Conservation (phyloP, 75 land plant species). For the Picea sitchensis region DNA sequence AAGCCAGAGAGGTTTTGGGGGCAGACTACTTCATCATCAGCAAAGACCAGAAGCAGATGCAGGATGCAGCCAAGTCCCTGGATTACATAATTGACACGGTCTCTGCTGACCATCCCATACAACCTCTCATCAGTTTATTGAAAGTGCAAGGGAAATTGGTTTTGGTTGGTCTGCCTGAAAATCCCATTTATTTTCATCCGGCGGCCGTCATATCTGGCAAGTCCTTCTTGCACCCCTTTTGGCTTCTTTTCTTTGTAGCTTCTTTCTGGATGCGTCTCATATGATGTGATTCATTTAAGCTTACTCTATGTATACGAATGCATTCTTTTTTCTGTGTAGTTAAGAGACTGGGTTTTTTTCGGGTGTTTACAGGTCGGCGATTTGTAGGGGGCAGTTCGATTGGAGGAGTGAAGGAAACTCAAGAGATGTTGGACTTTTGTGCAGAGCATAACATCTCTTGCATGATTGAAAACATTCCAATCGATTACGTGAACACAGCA, state of each 20-base stretch:
- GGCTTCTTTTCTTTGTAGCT: background rate
- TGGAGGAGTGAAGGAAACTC: conserved; percentile 24
- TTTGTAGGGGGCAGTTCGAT: conserved; percentile 12
- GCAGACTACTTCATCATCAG: conserved; percentile 66
- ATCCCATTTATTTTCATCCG: conserved; percentile 21
- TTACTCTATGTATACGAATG: too few relatives aligned
- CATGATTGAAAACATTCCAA: conserved; percentile 17
- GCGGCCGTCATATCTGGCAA: conserved; percentile 13
- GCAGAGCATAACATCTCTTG: conserved; percentile 16
- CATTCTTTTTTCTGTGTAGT: background rate
- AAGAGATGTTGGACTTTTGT: conserved; percentile 33
- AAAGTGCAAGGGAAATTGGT: conserved; percentile 39
- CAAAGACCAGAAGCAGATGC: conserved; percentile 40
- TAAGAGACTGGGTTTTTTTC: background rate
- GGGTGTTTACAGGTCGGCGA: conserved; percentile 13
- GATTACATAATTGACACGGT: conserved; percentile 70
- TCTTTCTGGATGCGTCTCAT: background rate
- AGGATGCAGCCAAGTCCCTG: conserved; percentile 47
- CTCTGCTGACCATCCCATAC: conserved; percentile 34
- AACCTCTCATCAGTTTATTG: conserved; percentile 24
- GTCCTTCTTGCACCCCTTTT: conserved; percentile 10
- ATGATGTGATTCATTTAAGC: background rate
- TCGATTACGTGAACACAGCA: conserved; percentile 24
- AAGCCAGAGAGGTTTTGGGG: conserved; percentile 47
- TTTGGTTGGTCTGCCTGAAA: conserved; percentile 38